Conservation (phyloP, 371 early-diverging fungal genomes). For the Haplosporangium sp. region DNA sequence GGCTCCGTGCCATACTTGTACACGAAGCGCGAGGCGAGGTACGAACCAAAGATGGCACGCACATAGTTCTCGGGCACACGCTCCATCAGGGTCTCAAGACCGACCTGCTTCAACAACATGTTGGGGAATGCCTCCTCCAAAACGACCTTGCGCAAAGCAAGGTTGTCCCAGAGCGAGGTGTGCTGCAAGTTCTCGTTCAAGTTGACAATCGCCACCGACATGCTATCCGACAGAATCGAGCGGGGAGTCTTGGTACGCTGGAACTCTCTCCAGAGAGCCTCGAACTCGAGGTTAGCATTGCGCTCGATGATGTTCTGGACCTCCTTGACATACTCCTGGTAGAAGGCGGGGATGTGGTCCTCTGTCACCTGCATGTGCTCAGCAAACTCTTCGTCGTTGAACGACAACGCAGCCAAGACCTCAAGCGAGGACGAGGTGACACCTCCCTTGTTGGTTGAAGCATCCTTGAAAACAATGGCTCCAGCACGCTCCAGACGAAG, state of each 20-base stretch:
- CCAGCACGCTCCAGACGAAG: slow-evolving; percentile 95
- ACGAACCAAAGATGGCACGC: slow-evolving; percentile 96
- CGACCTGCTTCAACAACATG: slow-evolving; percentile 88
- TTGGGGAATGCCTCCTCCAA: slow-evolving; percentile 94
- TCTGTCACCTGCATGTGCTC: slow-evolving; percentile 92
- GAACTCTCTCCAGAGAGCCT: slow-evolving; percentile 93
- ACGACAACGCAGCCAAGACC: slow-evolving; percentile 95
- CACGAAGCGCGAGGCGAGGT: slow-evolving; percentile 94
- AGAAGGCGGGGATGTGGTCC: slow-evolving; percentile 85
- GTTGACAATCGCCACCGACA: slow-evolving; percentile 92
- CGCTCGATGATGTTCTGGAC: slow-evolving; percentile 94
- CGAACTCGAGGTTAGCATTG: slow-evolving; percentile 95
- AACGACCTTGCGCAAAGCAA: slow-evolving; percentile 82
- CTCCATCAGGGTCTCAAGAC: slow-evolving; percentile 86
- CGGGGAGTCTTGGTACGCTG: slow-evolving; percentile 80
- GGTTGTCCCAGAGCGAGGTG: slow-evolving; percentile 95
- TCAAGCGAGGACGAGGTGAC: slow-evolving; percentile 97
- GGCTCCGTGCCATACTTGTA: slow-evolving; percentile 96
- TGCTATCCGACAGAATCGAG: slow-evolving; percentile 91
- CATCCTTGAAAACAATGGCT: slow-evolving; percentile 96
- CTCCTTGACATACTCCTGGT: slow-evolving; percentile 90
- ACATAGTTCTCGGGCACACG: slow-evolving; percentile 95
- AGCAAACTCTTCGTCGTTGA: slow-evolving; percentile 91
- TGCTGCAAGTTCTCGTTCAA: slow-evolving; percentile 92
- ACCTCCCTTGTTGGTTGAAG: slow-evolving; percentile 99